phyloP scores from a whole-genome alignment of 495 filamentous ascomycete species.

The Penicillium psychrofluorescens region DNA sequence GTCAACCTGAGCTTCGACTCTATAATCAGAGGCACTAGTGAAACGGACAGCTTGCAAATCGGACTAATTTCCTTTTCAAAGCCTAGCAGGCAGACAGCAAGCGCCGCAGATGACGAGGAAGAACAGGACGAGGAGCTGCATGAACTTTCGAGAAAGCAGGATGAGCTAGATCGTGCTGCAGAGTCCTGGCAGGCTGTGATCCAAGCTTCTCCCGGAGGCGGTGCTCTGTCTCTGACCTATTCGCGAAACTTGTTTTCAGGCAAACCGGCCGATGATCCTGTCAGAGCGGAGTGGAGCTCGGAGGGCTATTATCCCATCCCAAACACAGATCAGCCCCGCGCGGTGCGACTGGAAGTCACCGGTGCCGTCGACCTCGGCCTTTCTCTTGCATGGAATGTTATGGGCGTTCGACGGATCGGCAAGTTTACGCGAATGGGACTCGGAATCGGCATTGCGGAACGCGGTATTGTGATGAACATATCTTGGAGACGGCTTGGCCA shows the following conservation, averaged over 20 bases:
- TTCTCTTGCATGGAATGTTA: constrained; percentile 27
- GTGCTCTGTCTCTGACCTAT: constrained; percentile 25
- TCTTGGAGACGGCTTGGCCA: constrained; percentile 39
- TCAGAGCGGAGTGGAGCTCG: constrained; percentile 35
- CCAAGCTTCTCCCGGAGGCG: constrained; percentile 19
- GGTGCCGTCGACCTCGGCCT: constrained; percentile 14
- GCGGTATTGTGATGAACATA: constrained; percentile 32
- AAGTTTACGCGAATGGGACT: constrained; percentile 33
- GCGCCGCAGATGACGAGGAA: constrained; percentile 13
- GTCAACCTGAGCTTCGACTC: constrained; percentile 17
- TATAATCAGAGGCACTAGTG: constrained; percentile 8
- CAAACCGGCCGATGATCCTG: constrained; percentile 19
- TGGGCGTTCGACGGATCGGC: constrained; percentile 30
- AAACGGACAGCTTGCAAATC: constrained; percentile 27
- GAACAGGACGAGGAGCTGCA: constrained; percentile 19
- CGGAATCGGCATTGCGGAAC: constrained; percentile 26
- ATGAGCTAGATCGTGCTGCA: constrained; percentile 14
- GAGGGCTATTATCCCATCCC: constrained; percentile 32
- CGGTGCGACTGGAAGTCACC: constrained; percentile 26
- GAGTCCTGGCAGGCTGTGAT: constrained; percentile 29
- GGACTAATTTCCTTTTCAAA: constrained; percentile 23
- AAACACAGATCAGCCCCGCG: constrained; percentile 22
- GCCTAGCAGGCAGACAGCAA: background rate
- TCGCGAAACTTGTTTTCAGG: constrained; percentile 38
- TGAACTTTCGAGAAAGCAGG: constrained; percentile 9